Conservation (phyloP, 352 stramenopile genomes). For the Thraustochytrium sp. region DNA sequence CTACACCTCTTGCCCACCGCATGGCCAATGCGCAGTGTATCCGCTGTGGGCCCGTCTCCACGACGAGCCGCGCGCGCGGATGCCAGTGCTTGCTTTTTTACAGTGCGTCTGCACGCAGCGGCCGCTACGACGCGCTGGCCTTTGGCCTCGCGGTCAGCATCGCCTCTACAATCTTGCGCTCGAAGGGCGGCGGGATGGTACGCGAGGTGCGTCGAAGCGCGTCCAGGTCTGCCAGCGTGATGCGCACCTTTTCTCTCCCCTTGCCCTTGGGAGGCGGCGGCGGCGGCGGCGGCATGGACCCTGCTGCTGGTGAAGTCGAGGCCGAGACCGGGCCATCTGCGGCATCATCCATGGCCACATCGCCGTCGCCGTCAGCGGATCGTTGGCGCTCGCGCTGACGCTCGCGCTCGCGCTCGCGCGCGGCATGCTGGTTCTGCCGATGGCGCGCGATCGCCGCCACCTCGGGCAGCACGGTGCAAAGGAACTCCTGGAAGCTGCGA, state of each 20-base stretch:
- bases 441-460: neutral
- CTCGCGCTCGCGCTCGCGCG: too few species aligned
- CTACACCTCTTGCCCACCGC: too few species aligned
- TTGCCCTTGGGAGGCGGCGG: too few species aligned
- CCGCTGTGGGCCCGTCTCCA: too few species aligned
- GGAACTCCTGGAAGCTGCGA: constrained; percentile 31
- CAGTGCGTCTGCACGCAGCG: too few species aligned
- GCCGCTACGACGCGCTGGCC: neutral
- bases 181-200: neutral
- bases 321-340: too few species aligned
- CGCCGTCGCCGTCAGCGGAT: too few species aligned
- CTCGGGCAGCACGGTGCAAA: constrained; percentile 17
- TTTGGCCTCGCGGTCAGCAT: neutral
- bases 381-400: neutral
- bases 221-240: neutral
- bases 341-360: too few species aligned
- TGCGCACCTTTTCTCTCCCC: neutral
- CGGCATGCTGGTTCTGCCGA: neutral
- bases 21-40: too few species aligned
- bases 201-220: neutral
- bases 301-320: neutral
- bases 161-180: constrained; percentile 4
- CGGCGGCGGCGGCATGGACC: too few species aligned
- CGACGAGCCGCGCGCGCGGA: too few species aligned
- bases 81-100: too few species aligned